A percentile compares a stretch with the other conserved stretches of the same genome.
These are phyloP conservation scores for Tulasnella sp. DNA, from an alignment of 768 basidiomycete species.

Conservation along the genomic window DNA sequence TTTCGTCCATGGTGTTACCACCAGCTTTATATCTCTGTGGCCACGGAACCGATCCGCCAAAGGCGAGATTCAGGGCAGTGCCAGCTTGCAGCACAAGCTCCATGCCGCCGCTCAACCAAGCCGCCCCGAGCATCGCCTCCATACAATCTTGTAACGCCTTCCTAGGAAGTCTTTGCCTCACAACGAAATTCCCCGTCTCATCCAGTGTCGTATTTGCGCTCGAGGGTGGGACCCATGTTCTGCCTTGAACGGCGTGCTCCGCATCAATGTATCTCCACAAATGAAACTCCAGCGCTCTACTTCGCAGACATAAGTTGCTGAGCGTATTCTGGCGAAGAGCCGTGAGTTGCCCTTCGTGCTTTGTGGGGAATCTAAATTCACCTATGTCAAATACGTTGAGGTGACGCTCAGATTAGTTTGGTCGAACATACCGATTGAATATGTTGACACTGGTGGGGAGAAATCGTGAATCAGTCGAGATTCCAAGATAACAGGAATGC, in stretches of 20 bases:
- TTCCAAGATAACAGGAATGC: too few relatives aligned
- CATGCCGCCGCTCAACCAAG: slow-evolving; percentile 62
- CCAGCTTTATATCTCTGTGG: slow-evolving; percentile 37
- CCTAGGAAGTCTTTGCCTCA: slow-evolving; percentile 44
- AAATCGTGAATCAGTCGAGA: too few relatives aligned
- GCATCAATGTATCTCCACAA: slow-evolving; percentile 53
- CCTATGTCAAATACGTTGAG: too few relatives aligned
- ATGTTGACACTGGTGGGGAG: slow-evolving; percentile 42
- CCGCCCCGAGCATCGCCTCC: slow-evolving; percentile 75
- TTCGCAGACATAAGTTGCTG: slow-evolving; percentile 58
- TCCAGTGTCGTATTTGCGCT: slow-evolving; percentile 27
- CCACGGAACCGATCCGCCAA: slow-evolving; percentile 68
- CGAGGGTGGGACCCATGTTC: slow-evolving; percentile 46
- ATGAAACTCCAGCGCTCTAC: slow-evolving; percentile 50
- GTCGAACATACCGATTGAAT: slow-evolving; percentile 48
- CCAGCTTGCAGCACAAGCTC: slow-evolving; percentile 55
- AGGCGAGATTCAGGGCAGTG: slow-evolving; percentile 50
- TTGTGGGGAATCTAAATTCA: slow-evolving; percentile 40
- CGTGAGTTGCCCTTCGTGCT: slow-evolving; percentile 76
- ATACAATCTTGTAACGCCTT: slow-evolving; percentile 78
- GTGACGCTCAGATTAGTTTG: too few relatives aligned
- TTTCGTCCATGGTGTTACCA: slow-evolving; percentile 21
- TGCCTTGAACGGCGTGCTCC: slow-evolving; percentile 38
- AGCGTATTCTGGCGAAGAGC: slow-evolving; percentile 51
- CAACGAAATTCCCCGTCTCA: slow-evolving; percentile 23